Evolutionary conservation across 306 rosid genomes (phyloP).

Genomic region (Gastrolobium villosum): DNA sequence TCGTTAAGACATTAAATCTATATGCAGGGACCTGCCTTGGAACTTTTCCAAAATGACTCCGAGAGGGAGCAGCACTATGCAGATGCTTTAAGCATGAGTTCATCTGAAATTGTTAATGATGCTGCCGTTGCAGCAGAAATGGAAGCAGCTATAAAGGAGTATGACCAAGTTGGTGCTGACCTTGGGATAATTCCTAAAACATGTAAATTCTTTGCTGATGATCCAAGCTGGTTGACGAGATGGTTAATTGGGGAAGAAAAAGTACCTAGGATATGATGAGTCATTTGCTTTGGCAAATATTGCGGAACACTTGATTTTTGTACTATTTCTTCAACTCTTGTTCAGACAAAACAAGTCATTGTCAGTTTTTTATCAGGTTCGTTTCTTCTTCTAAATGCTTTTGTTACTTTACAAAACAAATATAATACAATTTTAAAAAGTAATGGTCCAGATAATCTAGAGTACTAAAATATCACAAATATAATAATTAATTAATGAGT

Average conservation of each 20-base stretch:
- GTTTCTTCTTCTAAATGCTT: no score
- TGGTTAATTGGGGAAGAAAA: constrained; percentile 89
- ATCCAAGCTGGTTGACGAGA: constrained; percentile 94
- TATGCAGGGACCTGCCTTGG: constrained; percentile 78
- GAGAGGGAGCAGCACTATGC: constrained; percentile 84
- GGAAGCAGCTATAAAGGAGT: constrained; percentile 83
- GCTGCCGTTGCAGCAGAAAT: constrained; percentile 73
- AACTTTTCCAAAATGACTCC: constrained; percentile 68
- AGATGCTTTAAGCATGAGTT: constrained; percentile 65
- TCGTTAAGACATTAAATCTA: constrained; percentile 22
- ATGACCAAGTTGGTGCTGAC: constrained; percentile 81
- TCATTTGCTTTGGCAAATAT: constrained; percentile 33
- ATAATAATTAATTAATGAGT: no score
- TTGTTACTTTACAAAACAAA: no score
- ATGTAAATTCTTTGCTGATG: constrained; percentile 73
- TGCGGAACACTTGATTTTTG: constrained; percentile 22
- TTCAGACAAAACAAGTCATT: constrained; percentile 42
- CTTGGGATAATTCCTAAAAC: constrained; percentile 82
- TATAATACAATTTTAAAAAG: no score
- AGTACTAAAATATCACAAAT: no score
- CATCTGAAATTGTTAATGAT: constrained; percentile 63
- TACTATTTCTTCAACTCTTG: constrained; percentile 17
- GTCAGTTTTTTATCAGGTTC: not conserved
- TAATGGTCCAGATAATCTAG: no score
- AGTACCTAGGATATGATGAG: constrained; percentile 56